Evolutionary conservation across 2,329 filamentous ascomycete genomes (phyloP), one percentile per base, ranked within the genome.

Genomic region (Colletotrichum sp.): DNA sequence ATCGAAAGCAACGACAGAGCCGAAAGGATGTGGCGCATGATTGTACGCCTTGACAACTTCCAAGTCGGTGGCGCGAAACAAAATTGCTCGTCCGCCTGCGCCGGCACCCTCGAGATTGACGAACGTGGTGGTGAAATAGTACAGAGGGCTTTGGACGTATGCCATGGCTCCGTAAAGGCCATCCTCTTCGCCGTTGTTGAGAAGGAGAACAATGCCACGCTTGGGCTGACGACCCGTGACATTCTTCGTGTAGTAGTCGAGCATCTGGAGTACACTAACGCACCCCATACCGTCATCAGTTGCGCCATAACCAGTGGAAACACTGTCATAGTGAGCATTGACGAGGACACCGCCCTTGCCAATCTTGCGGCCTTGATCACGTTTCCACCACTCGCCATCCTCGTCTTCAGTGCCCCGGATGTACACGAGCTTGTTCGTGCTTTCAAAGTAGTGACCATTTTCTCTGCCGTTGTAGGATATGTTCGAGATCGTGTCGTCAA

Each of bases 121-220:
- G 82, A 99, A 98, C 0, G 95, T 95, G 81, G 96, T 94, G 12
- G 95, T 91, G 72, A 97, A 94, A 68, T 91, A 92, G 13, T 95
- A 92, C 77, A 98, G 88, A 0, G 96, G 94, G 82, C 96, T 95
- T 78, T 95, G 92, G 32, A 94, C 93, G 81, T 97, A 98, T 8
- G 94, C 96, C 76, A 92, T 91, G 8, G 96, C 96, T 1, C 97
- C 97, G 78, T 97, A 95, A 13, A 98, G 87, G 43, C 93, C 97
- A 80, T 98, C 96, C 83, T 99, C 97, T 82, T 99, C 97, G 43
- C 94, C 96, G 81, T 98, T 98, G 88, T 99, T 99, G 82, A 98
- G 90, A 32, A 98, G 89, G 12, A 95, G 89, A 16, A 98, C 91
- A 58, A 99, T 90, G 3, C 96, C 96, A 79, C 93, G 92, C 80